Conservation (phyloP, 441 rosid genomes). For the Breynia disticha region DNA sequence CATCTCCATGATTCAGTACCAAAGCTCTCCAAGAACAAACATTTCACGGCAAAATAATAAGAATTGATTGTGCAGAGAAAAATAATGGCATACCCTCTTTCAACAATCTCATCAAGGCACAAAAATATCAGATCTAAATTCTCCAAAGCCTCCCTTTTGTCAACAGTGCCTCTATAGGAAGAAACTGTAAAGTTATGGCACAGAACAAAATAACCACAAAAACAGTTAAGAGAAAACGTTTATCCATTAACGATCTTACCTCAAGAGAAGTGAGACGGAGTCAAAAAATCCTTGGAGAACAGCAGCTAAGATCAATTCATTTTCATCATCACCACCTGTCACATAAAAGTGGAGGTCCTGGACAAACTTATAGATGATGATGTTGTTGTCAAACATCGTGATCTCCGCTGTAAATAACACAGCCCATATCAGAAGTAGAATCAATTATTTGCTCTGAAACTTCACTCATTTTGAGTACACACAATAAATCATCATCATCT, state of each 20-base stretch:
- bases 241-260: conserved; percentile 28
- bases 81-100: conserved; percentile 50
- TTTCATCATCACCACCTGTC: conserved; percentile 63
- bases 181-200: conserved; percentile 6
- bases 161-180: conserved; percentile 57
- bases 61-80: neutral
- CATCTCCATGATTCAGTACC: too few relatives aligned
- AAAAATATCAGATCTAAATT: conserved; percentile 75
- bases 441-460: neutral
- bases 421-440: conserved; percentile 1
- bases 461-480: neutral
- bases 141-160: conserved; percentile 85
- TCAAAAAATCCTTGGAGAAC: conserved; percentile 90
- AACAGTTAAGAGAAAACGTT: neutral
- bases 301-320: conserved; percentile 73
- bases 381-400: conserved; percentile 44
- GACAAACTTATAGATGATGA: conserved; percentile 43
- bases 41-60: neutral
- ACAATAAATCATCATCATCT: neutral
- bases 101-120: conserved; percentile 89
- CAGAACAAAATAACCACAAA: conserved; percentile 4
- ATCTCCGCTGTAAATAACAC: conserved; percentile 45
- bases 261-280: conserved; percentile 65
- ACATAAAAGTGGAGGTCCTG: conserved; percentile 70
- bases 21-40: too few relatives aligned